These are phyloP conservation scores for Lablab purpureus DNA, from an alignment of 306 rosid genomes.

Conservation along the genomic window DNA sequence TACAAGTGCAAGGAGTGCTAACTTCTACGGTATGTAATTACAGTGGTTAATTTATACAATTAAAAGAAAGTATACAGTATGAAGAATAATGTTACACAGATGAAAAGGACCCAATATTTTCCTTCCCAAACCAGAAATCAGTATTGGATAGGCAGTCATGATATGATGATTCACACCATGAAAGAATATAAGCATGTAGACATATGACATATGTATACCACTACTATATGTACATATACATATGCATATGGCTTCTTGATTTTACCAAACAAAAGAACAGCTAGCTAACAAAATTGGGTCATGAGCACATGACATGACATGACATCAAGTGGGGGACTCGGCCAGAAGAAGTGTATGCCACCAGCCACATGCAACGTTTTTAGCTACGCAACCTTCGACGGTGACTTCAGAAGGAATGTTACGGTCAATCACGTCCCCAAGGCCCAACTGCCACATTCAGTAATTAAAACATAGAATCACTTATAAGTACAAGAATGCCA, in stretches of 20 bases:
- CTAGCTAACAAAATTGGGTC: slow-evolving; percentile 93
- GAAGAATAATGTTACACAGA: slow-evolving; percentile 42
- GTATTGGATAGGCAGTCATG: slow-evolving; percentile 42
- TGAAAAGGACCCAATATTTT: slow-evolving; percentile 48
- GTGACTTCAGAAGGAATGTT: slow-evolving; percentile 82
- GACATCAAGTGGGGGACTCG: slow-evolving; percentile 69
- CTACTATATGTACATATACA: slow-evolving; percentile 65
- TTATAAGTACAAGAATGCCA: not conserved
- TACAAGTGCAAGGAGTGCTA: slow-evolving; percentile 31
- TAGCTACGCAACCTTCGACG: slow-evolving; percentile 66
- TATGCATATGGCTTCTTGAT: slow-evolving; percentile 45
- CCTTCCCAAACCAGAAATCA: slow-evolving; percentile 48
- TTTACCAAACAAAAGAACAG: slow-evolving; percentile 46
- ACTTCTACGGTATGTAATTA: slow-evolving; percentile 30
- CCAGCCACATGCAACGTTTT: slow-evolving; percentile 93
- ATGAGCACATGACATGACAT: slow-evolving; percentile 45
- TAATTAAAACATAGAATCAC: slow-evolving; percentile 39
- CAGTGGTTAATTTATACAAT: slow-evolving; percentile 45
- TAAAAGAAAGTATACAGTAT: slow-evolving; percentile 41
- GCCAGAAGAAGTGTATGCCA: slow-evolving; percentile 96
- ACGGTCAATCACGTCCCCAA: slow-evolving; percentile 92
- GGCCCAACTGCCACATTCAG: slow-evolving; percentile 79
- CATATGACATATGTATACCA: slow-evolving; percentile 49
- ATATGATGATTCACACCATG: slow-evolving; percentile 47
- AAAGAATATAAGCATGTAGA: slow-evolving; percentile 59